Conservation (phyloP, 1,139 yeast species). For the Suhomyces atakaporum region DNA sequence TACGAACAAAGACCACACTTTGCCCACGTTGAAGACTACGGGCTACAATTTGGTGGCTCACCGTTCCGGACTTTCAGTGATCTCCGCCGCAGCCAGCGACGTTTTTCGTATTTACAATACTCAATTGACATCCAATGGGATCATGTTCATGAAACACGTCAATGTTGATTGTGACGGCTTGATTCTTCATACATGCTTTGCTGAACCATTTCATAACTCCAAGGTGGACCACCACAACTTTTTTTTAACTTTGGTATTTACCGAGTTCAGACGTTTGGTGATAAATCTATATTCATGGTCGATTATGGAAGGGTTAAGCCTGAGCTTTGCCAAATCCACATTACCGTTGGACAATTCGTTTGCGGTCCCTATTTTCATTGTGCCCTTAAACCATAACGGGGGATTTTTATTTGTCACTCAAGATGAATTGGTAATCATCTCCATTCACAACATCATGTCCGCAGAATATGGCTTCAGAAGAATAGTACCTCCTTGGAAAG, state of each 20-base stretch:
- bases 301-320: slow-evolving; percentile 26
- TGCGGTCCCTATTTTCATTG: slow-evolving; percentile 41
- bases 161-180: slow-evolving; percentile 43
- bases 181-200: slow-evolving; percentile 45
- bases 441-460: slow-evolving; percentile 48
- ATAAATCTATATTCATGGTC: slow-evolving; percentile 46
- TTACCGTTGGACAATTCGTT: slow-evolving; percentile 43
- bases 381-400: slow-evolving; percentile 30
- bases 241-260: slow-evolving; percentile 39
- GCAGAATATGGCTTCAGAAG: slow-evolving; percentile 43
- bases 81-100: slow-evolving; percentile 40
- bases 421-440: slow-evolving; percentile 28
- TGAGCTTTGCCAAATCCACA: slow-evolving; percentile 26
- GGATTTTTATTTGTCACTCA: slow-evolving; percentile 39
- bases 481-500: slow-evolving; percentile 18
- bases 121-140: slow-evolving; percentile 38
- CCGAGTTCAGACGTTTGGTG: slow-evolving; percentile 39
- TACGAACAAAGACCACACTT: slow-evolving; percentile 18
- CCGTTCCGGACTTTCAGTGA: slow-evolving; percentile 39
- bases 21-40: slow-evolving; percentile 32
- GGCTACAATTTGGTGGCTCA: slow-evolving; percentile 41
- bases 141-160: slow-evolving; percentile 38
- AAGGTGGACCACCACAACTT: slow-evolving; percentile 34
- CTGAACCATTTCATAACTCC: slow-evolving; percentile 33
- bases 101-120: slow-evolving; percentile 42